phyloP scores from a whole-genome alignment of 2,329 filamentous ascomycete species.

The Elsinoe arachidis region DNA sequence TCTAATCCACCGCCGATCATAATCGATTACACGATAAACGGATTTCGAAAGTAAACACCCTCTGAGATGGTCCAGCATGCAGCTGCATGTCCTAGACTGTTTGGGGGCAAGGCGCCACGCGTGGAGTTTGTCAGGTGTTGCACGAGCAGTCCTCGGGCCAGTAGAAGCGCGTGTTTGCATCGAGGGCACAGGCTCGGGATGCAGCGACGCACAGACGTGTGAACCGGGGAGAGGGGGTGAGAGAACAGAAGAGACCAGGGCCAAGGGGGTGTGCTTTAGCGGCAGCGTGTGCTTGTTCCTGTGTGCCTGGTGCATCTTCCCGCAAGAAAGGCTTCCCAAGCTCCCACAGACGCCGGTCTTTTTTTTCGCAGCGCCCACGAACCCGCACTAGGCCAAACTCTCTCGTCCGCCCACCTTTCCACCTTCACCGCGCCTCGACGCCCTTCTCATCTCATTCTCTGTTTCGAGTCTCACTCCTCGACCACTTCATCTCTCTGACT shows the following conservation, averaged over 20 bases:
- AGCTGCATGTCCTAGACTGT: background rate
- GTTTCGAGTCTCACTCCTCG: slow-evolving; percentile 14
- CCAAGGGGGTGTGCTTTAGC: background rate
- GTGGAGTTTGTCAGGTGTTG: slow-evolving; percentile 9
- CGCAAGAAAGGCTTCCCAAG: too few relatives aligned
- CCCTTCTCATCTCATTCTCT: slow-evolving; percentile 11
- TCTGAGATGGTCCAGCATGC: background rate
- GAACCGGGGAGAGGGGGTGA: slow-evolving; percentile 5
- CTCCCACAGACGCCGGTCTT: background rate
- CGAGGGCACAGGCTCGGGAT: slow-evolving; percentile 2
- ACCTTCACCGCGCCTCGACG: slow-evolving; percentile 10
- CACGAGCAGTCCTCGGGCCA: slow-evolving; percentile 3
- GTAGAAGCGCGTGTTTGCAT: slow-evolving; percentile 8
- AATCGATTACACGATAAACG: too few relatives aligned
- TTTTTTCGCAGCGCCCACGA: background rate
- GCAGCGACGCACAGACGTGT: slow-evolving; percentile 3
- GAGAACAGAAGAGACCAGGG: background rate
- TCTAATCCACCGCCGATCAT: too few relatives aligned
- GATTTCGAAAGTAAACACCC: too few relatives aligned
- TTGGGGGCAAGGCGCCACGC: background rate
- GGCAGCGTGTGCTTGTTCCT: background rate
- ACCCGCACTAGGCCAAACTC: slow-evolving; percentile 10
- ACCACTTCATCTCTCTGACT: slow-evolving; percentile 9
- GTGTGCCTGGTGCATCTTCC: background rate
- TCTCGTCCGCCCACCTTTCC: slow-evolving; percentile 3